Base-by-base conservation (phyloP, 2,329 filamentous ascomycete species). In the Aspergillus neoniger region DNA sequence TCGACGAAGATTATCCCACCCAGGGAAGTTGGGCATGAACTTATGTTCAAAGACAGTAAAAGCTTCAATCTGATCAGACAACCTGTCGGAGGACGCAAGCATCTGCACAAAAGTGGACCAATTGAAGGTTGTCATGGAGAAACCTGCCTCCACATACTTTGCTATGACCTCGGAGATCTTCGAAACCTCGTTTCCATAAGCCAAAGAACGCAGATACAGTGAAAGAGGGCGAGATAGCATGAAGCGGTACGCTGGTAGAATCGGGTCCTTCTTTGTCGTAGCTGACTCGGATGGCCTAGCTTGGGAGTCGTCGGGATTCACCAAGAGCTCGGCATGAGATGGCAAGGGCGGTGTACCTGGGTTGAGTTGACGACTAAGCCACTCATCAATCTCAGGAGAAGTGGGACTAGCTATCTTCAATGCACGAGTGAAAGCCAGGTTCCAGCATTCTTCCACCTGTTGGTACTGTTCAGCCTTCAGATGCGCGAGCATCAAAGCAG, bases 21-120 rank as follows among this genome's bases (percentile, higher is more conserved):
- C 91, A 10, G 85, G 84, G 85, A 92, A 96, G 36, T 85, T 82
- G 1, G 85, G 83, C 85, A 96, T 96, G 58, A 98, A 87, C 62
- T 86, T 85, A 25, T 82, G 77, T 78, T 98, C 94, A 72, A 91
- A 94, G 55, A 88, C 77, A 21, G 79, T 72, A 76, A 95, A 96
- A 39, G 92, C 92, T 19, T 72, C 64, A 12, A 76, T 23, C 56
- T 76, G 74, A 59, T 88, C 81, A 51, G 85, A 77, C 68, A 84
- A 83, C 49, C 83, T 81, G 49, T 83, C 82, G 57, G 86, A 81
- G 14, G 81, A 79, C 23, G 87, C 85, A 28, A 97, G 85, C 54
- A 83, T 76, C 68, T 89, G 86, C 58, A 96, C 83, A 65, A 91
- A 88, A 54, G 85, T 82, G 72, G 96, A 95, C 92, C 92, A 96